Evolutionary conservation across 2,329 filamentous ascomycete genomes (phyloP).

Genomic region (Stylonectria norvegica): DNA sequence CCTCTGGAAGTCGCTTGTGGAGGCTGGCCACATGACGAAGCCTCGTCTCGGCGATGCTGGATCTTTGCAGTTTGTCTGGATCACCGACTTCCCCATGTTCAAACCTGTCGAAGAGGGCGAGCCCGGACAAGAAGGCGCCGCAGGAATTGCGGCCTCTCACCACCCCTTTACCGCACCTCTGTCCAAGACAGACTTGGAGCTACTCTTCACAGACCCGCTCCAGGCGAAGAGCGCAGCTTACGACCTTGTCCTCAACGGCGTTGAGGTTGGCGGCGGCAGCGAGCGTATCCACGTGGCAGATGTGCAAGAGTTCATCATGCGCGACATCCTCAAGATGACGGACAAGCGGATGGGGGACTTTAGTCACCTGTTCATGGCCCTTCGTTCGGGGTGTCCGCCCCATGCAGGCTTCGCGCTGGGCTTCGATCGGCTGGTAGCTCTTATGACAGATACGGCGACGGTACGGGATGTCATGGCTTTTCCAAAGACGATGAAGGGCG

Average conservation of each 20-base stretch:
- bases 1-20: slow-evolving; percentile 66
- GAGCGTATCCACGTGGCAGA: slow-evolving; percentile 83
- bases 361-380: slow-evolving; percentile 75
- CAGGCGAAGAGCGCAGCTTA: slow-evolving; percentile 81
- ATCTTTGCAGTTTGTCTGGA: slow-evolving; percentile 72
- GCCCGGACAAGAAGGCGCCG: slow-evolving; percentile 75
- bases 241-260: slow-evolving; percentile 91
- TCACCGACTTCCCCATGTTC: slow-evolving; percentile 90
- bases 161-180: slow-evolving; percentile 94
- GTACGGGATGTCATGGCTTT: slow-evolving; percentile 95
- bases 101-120: slow-evolving; percentile 62
- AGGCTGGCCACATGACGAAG: slow-evolving; percentile 52
- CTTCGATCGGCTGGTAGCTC: slow-evolving; percentile 80
- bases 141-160: slow-evolving; percentile 83
- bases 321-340: slow-evolving; percentile 76
- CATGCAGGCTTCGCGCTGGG: slow-evolving; percentile 92
- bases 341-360: slow-evolving; percentile 74
- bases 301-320: slow-evolving; percentile 81
- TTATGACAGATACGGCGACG: slow-evolving; percentile 72
- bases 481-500: slow-evolving; percentile 86
- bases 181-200: slow-evolving; percentile 65
- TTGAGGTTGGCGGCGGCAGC: slow-evolving; percentile 90
- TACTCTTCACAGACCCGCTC: slow-evolving; percentile 69
- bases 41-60: slow-evolving; percentile 35
- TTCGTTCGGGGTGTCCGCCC: slow-evolving; percentile 84